phyloP scores from a whole-genome alignment of 768 basidiomycete genomes.

The Serendipita indica region DNA sequence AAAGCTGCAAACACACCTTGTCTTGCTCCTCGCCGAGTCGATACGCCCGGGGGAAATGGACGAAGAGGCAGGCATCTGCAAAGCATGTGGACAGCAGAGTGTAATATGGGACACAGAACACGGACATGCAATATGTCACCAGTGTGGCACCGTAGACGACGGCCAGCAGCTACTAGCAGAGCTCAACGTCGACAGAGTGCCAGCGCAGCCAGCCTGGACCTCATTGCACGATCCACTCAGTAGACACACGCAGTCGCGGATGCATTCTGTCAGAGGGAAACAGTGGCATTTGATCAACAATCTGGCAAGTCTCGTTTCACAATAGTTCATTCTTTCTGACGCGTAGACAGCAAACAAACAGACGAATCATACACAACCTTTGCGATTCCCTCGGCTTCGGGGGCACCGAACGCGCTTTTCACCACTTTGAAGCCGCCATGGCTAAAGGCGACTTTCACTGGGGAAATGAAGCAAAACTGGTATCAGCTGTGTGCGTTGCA shows the following conservation, averaged over 20 bases:
- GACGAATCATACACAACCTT: background rate
- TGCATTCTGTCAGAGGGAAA: background rate
- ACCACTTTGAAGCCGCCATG: slow-evolving; percentile 58
- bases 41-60: background rate
- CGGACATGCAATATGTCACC: background rate
- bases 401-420: slow-evolving; percentile 39
- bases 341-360: background rate
- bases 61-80: background rate
- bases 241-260: background rate
- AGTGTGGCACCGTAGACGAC: background rate
- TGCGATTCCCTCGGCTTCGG: background rate
- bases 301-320: background rate
- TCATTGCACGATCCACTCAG: background rate
- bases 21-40: too few relatives aligned
- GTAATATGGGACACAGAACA: background rate
- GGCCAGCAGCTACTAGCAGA: background rate
- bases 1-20: too few relatives aligned
- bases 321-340: background rate
- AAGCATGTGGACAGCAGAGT: background rate
- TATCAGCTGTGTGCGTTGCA: slow-evolving; percentile 53
- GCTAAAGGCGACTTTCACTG: slow-evolving; percentile 43
- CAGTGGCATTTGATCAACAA: background rate
- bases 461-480: slow-evolving; percentile 57
- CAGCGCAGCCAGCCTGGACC: background rate
- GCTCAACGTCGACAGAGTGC: background rate